Evolutionary conservation across 306 rosid genomes (phyloP), one percentile per base, ranked within the genome.

Genomic region (Argentina anserina): DNA sequence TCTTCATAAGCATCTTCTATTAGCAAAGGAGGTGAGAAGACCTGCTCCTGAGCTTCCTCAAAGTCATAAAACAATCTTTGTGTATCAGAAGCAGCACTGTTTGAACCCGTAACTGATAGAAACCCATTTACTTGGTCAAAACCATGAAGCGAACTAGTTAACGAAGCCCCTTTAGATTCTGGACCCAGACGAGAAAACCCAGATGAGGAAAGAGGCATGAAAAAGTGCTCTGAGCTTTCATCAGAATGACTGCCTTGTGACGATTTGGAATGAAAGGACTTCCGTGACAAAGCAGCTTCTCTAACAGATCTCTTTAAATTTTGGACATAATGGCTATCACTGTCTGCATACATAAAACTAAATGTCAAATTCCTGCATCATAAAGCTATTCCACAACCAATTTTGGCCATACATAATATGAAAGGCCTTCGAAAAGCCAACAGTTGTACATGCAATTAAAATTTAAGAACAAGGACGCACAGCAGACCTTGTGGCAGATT

Each of bases 221-320:
- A 95, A 85, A 82, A 90, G 81, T 95, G 97, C 86, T 91, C 99
- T 6, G 94, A 87, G 79, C 82, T 81, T 79, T 82, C 99, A 72
- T 91, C 97, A 53, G 93, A 89, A 76, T 82, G 92, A 77, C 85
- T 81, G 65, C 90, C 92, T 71, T 82, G 84, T 65, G 90, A 86
- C 21, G 89, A 81, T 69, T 84, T 90, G 39, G 89, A 86, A 82
- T 78, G 87, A 67, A 79, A 69, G 62, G 87, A 79, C 58, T 66
- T 86, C 80, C 80, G 55, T 17, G 93, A 84, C 77, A 95, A 70
- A 41, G 97, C 99, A 33, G 97, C 97, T 80, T 91, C 97, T 73
- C 99, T 91, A 60, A 95, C 99, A 3, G 97, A 86, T 82, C 90
- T 95, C 88, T 83, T 95, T 77, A 95, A 71, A 80, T 87, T 88